Evolutionary conservation across 352 stramenopile species (phyloP), one percentile per base, ranked within the genome.

Genomic region (Elongisporangium prolatum): DNA sequence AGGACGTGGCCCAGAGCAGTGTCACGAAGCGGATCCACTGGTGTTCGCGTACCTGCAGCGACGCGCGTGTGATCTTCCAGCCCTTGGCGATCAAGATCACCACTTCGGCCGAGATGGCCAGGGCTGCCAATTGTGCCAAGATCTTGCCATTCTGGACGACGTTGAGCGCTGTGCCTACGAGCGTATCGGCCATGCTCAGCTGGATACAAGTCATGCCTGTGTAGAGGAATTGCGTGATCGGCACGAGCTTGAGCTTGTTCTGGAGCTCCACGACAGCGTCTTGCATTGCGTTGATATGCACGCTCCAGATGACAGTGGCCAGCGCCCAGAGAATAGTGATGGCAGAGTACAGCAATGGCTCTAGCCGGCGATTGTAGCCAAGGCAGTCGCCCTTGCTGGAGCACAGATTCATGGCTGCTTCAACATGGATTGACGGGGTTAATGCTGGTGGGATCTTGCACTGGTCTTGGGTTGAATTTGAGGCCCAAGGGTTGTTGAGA

Each of bases 21-120:
- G 77, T 75, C 38, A 88, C 65, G 34, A 83, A 76, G 38, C 77
- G 77, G 44, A 88, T 75, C 72, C 80, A 84, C 56, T 84, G 74
- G 20, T 72, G 37, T 48, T 88, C 80, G 49, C 75, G 75, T 6
- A 53, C 20, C 2, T 71, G 67, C 2, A 89, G 59, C n/a, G 69
- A 52, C 6, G 57, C 59, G 0, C 80, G 75, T 10, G 77, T 89
- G 61, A 89, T 88, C 57, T 89, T 78, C 80, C 80, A 89, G 18
- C 80, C 80, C 51, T 88, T 88, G 10, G 80, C 77, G 8, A 88
- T 73, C 28, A 88, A 34, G n/a, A 88, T 54, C 3, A 88, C 25
- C 18, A 80, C 57, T 51, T 88, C 77, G 7, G 67, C 73, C 4
- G 77, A 70, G 22, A 83, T 67, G 0, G 77, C 69, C 0, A 87